Base-by-base conservation (phyloP, 305 asterid species). In the Fraxinus angustifolia region DNA sequence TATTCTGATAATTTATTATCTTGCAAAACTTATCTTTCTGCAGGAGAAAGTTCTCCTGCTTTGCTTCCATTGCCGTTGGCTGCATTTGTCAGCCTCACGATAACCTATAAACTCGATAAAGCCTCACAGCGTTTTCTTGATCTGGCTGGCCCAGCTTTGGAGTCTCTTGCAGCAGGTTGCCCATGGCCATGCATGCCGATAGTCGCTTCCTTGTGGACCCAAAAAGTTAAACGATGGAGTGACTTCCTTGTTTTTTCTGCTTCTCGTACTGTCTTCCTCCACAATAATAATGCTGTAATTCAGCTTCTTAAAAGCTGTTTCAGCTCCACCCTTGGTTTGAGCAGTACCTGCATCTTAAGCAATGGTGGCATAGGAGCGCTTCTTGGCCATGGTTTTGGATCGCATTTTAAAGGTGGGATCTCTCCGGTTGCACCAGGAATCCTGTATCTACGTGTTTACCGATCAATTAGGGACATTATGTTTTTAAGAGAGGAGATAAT, bases 151-250 rank as follows among this genome's bases (percentile, higher is more conserved):
- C 99, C 99, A 0, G 98, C 98, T 75, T 82, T 96, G 82, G 99
- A 96, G 89, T 89, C 94, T 73, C 98, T 96, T 19, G 99, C 99
- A 2, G 99, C 98, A 8, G 98, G 99, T 74, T 96, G 98, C 86
- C 99, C 98, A 0, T 96, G 99, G 98, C 99, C 99, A 34, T 96
- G 99, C 88, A 94, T 94, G 99, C 97, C 98, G 5, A 90, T 94
- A 71, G 99, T 96, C 65, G 97, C 98, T 74, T 94, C 99, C 73
- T 65, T 96, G 68, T 96, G 99, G 99, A 94, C 98, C 79, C 99
- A 96, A 84, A 96, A 96, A 84, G 99, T 94, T 0, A 94, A 94
- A 83, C 87, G 92, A 16, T 96, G 99, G 99, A 92, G 95, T n/a
- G 99, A 96, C 85, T 96, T 89, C 83, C 97, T 96, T 31, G 93